phyloP scores from a whole-genome alignment of 1,139 yeast genomes.

The Blastobotrys capitulatus region DNA sequence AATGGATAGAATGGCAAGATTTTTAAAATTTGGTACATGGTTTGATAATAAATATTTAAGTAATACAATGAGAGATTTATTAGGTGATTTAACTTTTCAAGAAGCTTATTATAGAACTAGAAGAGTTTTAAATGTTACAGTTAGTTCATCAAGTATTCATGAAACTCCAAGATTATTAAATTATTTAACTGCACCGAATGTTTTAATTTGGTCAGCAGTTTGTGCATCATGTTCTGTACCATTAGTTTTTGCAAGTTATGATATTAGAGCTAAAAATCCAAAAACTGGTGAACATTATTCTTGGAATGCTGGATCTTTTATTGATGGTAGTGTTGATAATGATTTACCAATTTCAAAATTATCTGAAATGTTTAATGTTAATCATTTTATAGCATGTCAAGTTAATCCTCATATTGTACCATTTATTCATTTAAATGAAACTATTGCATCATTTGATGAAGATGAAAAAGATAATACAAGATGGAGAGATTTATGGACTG shows the following conservation, averaged over 20 bases:
- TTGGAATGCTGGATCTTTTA: conserved; percentile 85
- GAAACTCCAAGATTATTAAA: conserved; percentile 55
- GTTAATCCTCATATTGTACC: conserved; percentile 97
- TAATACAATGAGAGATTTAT: conserved; percentile 64
- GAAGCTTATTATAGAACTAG: conserved; percentile 88
- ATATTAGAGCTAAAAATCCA: conserved; percentile 77
- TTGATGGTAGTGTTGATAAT: conserved; percentile 94
- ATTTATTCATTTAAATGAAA: conserved; percentile 43
- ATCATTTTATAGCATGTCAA: conserved; percentile 94
- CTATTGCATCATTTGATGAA: conserved; percentile 45
- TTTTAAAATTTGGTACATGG: conserved; percentile 79
- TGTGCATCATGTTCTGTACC: conserved; percentile 97
- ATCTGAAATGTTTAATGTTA: conserved; percentile 94
- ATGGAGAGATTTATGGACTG: conserved; percentile 38
- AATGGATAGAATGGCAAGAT: conserved; percentile 50
- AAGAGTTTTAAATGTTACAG: conserved; percentile 77
- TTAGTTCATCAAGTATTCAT: conserved; percentile 61
- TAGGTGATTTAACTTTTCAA: conserved; percentile 93
- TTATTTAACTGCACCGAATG: conserved; percentile 92
- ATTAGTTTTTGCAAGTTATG: conserved; percentile 79
- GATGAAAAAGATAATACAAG: conserved; percentile 59
- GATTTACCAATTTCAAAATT: conserved; percentile 86
- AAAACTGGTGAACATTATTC: conserved; percentile 58
- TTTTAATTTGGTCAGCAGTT: conserved; percentile 89
- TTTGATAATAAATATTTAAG: conserved; percentile 72